Evolutionary conservation across 2,329 filamentous ascomycete genomes (phyloP), one percentile per base, ranked within the genome.

Genomic region (Alternaria brassicae): DNA sequence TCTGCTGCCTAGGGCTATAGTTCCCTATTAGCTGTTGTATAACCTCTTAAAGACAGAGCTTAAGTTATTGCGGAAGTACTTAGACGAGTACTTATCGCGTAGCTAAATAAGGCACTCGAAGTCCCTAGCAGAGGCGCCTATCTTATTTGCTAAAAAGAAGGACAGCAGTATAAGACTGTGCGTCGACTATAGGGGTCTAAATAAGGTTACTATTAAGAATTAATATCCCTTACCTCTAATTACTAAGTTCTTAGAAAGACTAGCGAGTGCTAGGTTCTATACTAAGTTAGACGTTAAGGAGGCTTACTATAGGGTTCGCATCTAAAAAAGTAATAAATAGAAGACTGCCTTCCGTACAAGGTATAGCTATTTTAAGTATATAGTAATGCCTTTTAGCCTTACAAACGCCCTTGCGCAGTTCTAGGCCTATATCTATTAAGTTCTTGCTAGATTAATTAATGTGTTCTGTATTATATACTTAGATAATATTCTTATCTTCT

Each of bases 151-250:
- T 19, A 42, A 27, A 2, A 52, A 44, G 39, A 42, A 42, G 15
- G 19, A 53, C 6, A 25, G 27, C 17, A 44, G 2, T 25, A 53
- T 53, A 19, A 8, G 7, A 1, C 21, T 44, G 15, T 53, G 5
- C 7, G 7, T 52, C 7, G 12, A 42, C 27, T 52, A 52, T 21
- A 4, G 5, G 5, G 17, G 37, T 4, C 8, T 52, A 15, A 52
- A 52, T 13, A 52, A 42, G 3, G 6, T 52, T 10, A 52, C 49
- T 41, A 34, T 52, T n/a, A 34, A 52, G 8, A 52, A 52, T 13
- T n/a, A 32, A 8, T 7, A 42, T 19, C 6, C 3, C n/a, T 17
- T 52, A n/a, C 49, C 17, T 3, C 25, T 52, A 4, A 42, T 52
- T 34, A 52, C 4, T 3, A 10, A 52, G 37, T 41, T 2, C 3